Percentiles rank a stretch among this genome's conserved stretches.
These are phyloP conservation scores for Tricholoma hemisulphureum DNA, from an alignment of 768 basidiomycete species.

Conservation along the genomic window DNA sequence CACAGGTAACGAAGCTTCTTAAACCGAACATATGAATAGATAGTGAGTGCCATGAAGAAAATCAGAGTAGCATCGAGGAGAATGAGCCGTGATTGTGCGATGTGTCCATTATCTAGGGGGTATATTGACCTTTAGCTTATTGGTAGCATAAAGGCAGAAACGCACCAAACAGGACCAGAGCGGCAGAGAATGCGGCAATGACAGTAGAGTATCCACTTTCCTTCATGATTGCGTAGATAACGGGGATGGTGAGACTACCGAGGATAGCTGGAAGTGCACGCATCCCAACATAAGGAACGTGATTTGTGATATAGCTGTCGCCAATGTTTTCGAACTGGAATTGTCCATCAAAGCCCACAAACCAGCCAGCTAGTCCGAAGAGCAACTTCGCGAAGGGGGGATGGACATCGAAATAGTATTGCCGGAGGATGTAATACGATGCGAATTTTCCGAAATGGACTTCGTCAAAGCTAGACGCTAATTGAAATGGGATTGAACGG, in stretches of 20 bases:
- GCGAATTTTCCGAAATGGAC: constrained; percentile 99
- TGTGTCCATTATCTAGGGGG: constrained; percentile 84
- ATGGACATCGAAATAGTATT: constrained; percentile 99
- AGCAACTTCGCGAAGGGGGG: constrained; percentile 96
- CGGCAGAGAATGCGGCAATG: constrained; percentile 87
- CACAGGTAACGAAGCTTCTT: constrained; percentile 89
- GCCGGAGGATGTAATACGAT: constrained; percentile 84
- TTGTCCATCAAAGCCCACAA: constrained; percentile 91
- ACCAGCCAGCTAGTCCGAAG: constrained; percentile 93
- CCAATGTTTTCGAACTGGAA: constrained; percentile 96
- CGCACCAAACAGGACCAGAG: constrained; percentile 84
- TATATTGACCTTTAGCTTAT: neutral
- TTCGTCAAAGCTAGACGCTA: constrained; percentile 77
- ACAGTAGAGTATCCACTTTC: constrained; percentile 94
- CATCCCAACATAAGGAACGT: constrained; percentile 94
- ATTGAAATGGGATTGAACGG: neutral
- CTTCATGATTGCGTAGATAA: constrained; percentile 97
- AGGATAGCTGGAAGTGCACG: constrained; percentile 89
- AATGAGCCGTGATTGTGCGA: constrained; percentile 95
- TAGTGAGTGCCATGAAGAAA: constrained; percentile 93
- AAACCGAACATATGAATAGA: constrained; percentile 93
- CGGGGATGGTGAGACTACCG: constrained; percentile 84
- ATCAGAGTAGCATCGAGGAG: constrained; percentile 91
- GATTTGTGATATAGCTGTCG: constrained; percentile 81
- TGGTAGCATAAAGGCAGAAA: constrained; percentile 6